These are phyloP conservation scores for Populus pruinosa DNA, from an alignment of 345 rosid genomes.

Conservation along the genomic window DNA sequence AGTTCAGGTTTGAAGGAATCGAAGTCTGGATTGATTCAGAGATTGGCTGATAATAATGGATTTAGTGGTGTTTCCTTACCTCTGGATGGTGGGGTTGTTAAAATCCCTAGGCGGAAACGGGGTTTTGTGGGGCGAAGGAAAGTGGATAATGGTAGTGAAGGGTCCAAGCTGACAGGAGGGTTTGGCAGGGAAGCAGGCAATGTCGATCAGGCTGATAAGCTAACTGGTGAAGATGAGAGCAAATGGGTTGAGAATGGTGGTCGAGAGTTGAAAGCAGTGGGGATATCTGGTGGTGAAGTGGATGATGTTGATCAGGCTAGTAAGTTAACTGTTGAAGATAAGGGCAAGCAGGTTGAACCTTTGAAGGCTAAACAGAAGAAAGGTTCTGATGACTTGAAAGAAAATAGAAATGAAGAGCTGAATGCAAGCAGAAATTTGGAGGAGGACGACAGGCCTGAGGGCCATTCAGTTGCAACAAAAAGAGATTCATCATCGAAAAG, in stretches of 20 bases:
- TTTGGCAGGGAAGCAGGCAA: slow-evolving; percentile 29
- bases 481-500: slow-evolving; percentile 16
- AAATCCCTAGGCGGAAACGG: slow-evolving; percentile 80
- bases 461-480: slow-evolving; percentile 31
- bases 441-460: slow-evolving; percentile 38
- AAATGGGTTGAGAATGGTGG: slow-evolving; percentile 17
- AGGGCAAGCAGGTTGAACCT: slow-evolving; percentile 29
- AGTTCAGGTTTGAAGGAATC: slow-evolving; percentile 30
- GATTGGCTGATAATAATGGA: slow-evolving; percentile 34
- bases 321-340: slow-evolving; percentile 36
- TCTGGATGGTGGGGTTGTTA: slow-evolving; percentile 45
- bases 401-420: slow-evolving; percentile 23
- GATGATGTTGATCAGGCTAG: slow-evolving; percentile 33
- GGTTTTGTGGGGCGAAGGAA: slow-evolving; percentile 76
- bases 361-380: slow-evolving; percentile 39
- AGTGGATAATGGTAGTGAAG: slow-evolving; percentile 40
- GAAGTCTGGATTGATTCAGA: slow-evolving; percentile 38
- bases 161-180: neutral
- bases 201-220: slow-evolving; percentile 35
- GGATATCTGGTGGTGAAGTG: slow-evolving; percentile 31
- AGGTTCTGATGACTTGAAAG: slow-evolving; percentile 33
- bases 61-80: slow-evolving; percentile 42
- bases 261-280: slow-evolving; percentile 30
- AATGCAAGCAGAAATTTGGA: slow-evolving; percentile 32
- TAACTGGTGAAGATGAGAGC: slow-evolving; percentile 34